These are phyloP conservation scores for Mallotus japonicus DNA, from an alignment of 441 rosid species.

Conservation along the genomic window DNA sequence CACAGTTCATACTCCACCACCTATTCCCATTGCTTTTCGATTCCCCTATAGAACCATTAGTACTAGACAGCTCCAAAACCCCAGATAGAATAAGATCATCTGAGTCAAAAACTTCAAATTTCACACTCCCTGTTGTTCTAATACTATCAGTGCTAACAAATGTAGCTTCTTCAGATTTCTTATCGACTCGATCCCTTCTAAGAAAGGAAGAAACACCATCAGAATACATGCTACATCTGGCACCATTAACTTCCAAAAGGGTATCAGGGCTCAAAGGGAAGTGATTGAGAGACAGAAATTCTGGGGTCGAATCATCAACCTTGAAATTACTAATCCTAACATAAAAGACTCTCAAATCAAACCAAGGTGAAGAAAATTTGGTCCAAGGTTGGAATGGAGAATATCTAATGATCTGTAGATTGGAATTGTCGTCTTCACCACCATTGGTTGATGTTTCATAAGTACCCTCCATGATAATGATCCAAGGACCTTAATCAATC, in stretches of 20 bases:
- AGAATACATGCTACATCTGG: constrained; percentile 45
- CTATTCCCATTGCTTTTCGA: constrained; percentile 39
- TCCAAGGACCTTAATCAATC: constrained; percentile 36
- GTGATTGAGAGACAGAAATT: constrained; percentile 63
- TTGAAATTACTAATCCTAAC: constrained; percentile 65
- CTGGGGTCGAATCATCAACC: constrained; percentile 66
- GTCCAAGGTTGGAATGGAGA: constrained; percentile 44
- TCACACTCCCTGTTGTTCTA: constrained; percentile 69
- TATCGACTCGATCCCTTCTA: constrained; percentile 70
- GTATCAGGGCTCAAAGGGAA: constrained; percentile 67
- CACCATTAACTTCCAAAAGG: constrained; percentile 72
- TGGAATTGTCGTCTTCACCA: constrained; percentile 34
- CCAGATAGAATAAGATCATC: constrained; percentile 66
- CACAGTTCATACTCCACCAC: constrained; percentile 76
- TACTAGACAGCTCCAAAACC: constrained; percentile 49
- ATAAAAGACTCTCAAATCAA: constrained; percentile 82
- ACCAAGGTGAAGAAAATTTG: constrained; percentile 51
- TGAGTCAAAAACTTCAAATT: constrained; percentile 62
- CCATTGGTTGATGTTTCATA: constrained; percentile 37
- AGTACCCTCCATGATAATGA: constrained; percentile 46
- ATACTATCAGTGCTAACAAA: constrained; percentile 76
- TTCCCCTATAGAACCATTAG: constrained; percentile 49
- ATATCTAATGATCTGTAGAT: constrained; percentile 56
- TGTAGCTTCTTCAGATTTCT: constrained; percentile 73
- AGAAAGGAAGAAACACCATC: constrained; percentile 59